Percentiles rank a stretch among this genome's conserved stretches.
These are phyloP conservation scores for Trichoderma gracile DNA, from an alignment of 2,329 filamentous ascomycete genomes.

Conservation along the genomic window DNA sequence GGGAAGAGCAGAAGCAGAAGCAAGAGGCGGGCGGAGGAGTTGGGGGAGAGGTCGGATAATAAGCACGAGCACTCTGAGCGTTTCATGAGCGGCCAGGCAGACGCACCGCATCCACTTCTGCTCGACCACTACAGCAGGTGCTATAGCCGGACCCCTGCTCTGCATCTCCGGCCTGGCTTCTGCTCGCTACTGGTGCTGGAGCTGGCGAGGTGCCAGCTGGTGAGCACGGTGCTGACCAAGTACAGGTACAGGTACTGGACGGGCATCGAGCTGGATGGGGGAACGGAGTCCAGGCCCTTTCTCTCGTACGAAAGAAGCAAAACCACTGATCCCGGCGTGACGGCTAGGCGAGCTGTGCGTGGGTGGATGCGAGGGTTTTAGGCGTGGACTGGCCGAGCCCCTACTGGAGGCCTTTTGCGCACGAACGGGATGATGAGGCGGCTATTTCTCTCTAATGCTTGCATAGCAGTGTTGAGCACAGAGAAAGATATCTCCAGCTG, in stretches of 20 bases:
- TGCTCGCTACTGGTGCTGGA: no score
- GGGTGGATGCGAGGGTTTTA: background rate
- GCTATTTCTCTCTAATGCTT: no score
- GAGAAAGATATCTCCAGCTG: background rate
- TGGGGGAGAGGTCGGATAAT: slow-evolving; percentile 21
- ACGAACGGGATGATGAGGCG: no score
- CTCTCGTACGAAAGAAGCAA: no score
- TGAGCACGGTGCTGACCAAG: background rate
- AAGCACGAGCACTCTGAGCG: slow-evolving; percentile 16
- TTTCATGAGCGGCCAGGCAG: slow-evolving; percentile 18
- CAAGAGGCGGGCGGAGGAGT: slow-evolving; percentile 22
- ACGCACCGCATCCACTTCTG: background rate
- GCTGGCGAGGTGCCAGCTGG: background rate
- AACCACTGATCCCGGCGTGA: slow-evolving; percentile 2
- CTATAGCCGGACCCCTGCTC: background rate
- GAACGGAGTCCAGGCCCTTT: background rate
- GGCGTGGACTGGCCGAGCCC: slow-evolving; percentile 18
- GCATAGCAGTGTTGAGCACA: background rate
- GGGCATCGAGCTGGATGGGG: background rate
- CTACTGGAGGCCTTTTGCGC: background rate
- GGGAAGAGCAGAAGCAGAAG: slow-evolving; percentile 23
- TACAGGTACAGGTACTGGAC: background rate
- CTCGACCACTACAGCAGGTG: no score
- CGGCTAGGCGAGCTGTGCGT: slow-evolving; percentile 12
- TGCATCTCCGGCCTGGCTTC: background rate